phyloP scores from a whole-genome alignment of 495 filamentous ascomycete species.

The Aspergillus carlsbadensis region DNA sequence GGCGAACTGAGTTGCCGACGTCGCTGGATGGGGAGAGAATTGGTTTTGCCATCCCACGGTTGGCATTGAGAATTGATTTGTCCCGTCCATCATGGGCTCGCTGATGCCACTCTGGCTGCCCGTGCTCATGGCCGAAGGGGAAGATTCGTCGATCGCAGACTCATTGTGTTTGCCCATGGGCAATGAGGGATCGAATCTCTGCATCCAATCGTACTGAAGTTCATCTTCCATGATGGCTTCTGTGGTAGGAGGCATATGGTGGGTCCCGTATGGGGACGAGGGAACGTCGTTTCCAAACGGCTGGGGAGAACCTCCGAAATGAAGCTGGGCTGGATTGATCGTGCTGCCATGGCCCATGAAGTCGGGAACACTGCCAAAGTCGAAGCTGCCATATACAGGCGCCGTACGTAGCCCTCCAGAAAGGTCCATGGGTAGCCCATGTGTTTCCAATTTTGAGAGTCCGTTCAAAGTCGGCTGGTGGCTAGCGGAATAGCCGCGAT shows the following conservation, averaged over 20 bases:
- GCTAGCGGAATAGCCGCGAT: constrained; percentile 68
- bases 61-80: constrained; percentile 57
- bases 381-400: constrained; percentile 68
- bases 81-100: constrained; percentile 87
- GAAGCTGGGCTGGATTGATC: constrained; percentile 94
- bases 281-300: constrained; percentile 63
- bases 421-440: constrained; percentile 62
- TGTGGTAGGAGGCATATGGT: constrained; percentile 51
- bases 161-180: constrained; percentile 68
- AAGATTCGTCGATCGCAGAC: constrained; percentile 84
- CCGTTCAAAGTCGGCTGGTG: constrained; percentile 55
- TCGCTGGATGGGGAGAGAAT: constrained; percentile 59
- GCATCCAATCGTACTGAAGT: constrained; percentile 80
- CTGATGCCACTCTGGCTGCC: constrained; percentile 89
- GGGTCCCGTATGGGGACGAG: constrained; percentile 70
- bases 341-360: constrained; percentile 73
- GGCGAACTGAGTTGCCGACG: constrained; percentile 61
- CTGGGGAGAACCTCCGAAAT: constrained; percentile 83
- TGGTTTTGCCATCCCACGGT: constrained; percentile 65
- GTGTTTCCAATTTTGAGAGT: constrained; percentile 82
- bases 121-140: constrained; percentile 90
- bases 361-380: constrained; percentile 65
- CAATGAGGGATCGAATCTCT: constrained; percentile 75
- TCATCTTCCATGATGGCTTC: constrained; percentile 68
- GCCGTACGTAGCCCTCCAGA: constrained; percentile 73